Evolutionary conservation across 2,329 filamentous ascomycete species (phyloP).

Genomic region (Phaeomoniella chlamydospora): DNA sequence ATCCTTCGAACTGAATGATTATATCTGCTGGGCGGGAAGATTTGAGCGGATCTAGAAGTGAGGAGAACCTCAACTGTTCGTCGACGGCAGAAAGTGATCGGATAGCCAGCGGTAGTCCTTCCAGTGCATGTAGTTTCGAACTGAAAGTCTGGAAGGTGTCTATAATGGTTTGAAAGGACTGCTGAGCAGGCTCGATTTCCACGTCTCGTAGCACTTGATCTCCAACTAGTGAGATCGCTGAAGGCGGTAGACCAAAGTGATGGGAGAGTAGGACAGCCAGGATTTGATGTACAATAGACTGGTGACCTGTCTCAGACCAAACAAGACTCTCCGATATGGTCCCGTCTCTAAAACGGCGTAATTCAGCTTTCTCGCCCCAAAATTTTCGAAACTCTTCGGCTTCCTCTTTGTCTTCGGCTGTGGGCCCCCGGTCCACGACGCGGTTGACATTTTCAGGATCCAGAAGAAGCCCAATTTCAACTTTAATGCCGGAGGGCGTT

Average conservation of each 20-base stretch:
- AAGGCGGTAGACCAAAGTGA: slow-evolving; percentile 49
- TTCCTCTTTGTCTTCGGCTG: slow-evolving; percentile 72
- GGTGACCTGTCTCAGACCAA: slow-evolving; percentile 52
- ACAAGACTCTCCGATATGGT: slow-evolving; percentile 85
- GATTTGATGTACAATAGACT: slow-evolving; percentile 66
- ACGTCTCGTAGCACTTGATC: slow-evolving; percentile 29
- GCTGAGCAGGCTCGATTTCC: slow-evolving; percentile 1
- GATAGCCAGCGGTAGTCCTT: slow-evolving; percentile 76
- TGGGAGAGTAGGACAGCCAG: slow-evolving; percentile 53
- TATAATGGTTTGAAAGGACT: slow-evolving; percentile 8
- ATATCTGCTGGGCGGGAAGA: slow-evolving; percentile 50
- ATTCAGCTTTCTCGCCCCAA: slow-evolving; percentile 87
- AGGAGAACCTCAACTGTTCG: slow-evolving; percentile 60
- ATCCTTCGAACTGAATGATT: slow-evolving; percentile 83
- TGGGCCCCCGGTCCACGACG: slow-evolving; percentile 74
- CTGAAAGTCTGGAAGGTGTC: slow-evolving; percentile 50
- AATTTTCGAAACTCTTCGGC: slow-evolving; percentile 73
- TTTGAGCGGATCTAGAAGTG: slow-evolving; percentile 16
- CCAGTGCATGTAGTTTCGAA: slow-evolving; percentile 56
- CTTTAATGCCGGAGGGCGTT: slow-evolving; percentile 12
- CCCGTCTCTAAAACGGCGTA: slow-evolving; percentile 88
- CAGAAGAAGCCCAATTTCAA: slow-evolving; percentile 56
- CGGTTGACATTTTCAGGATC: slow-evolving; percentile 59
- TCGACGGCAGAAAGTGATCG: slow-evolving; percentile 64
- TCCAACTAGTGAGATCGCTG: slow-evolving; percentile 38